Percentiles rank a stretch among this genome's conserved stretches.
These are phyloP conservation scores for Lactifluus pinguis DNA, from an alignment of 768 basidiomycete species.

Conservation along the genomic window DNA sequence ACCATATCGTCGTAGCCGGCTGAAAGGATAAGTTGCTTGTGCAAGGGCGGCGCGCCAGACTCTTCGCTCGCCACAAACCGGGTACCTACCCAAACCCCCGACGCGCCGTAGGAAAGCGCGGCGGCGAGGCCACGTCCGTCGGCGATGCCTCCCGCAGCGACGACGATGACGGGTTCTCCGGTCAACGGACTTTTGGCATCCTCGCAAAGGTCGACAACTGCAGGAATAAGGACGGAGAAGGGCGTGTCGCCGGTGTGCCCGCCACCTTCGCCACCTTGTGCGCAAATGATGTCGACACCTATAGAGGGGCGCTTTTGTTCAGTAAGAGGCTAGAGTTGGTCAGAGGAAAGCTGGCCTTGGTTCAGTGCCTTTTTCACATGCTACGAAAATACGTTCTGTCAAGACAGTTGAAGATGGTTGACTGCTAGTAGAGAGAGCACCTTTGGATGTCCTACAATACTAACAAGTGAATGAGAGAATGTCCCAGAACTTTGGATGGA, in stretches of 20 bases:
- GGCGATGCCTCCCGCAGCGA: constrained; percentile 79
- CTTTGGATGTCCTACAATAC: constrained; percentile 84
- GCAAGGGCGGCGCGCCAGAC: constrained; percentile 66
- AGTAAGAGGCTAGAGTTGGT: not conserved
- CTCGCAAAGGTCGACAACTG: constrained; percentile 72
- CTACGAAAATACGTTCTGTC: constrained; percentile 25
- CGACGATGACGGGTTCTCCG: constrained; percentile 63
- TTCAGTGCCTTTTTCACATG: constrained; percentile 70
- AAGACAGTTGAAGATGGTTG: constrained; percentile 5
- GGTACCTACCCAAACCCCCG: constrained; percentile 84
- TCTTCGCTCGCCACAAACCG: constrained; percentile 78
- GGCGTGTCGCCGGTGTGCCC: constrained; percentile 82
- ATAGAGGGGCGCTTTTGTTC: not conserved
- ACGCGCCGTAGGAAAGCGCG: constrained; percentile 66
- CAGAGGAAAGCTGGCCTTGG: constrained; percentile 35
- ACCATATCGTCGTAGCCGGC: constrained; percentile 71
- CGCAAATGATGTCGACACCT: constrained; percentile 89
- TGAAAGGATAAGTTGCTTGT: constrained; percentile 57
- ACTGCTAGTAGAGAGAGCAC: constrained; percentile 26
- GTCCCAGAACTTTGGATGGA: not conserved
- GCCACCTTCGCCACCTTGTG: constrained; percentile 81
- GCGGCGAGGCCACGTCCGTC: constrained; percentile 78
- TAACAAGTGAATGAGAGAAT: constrained; percentile 22
- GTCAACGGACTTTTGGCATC: constrained; percentile 64
- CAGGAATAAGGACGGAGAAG: constrained; percentile 75